phyloP scores from a whole-genome alignment of 1,284 basidiomycete species.

The Ceratobasidium sp. region DNA sequence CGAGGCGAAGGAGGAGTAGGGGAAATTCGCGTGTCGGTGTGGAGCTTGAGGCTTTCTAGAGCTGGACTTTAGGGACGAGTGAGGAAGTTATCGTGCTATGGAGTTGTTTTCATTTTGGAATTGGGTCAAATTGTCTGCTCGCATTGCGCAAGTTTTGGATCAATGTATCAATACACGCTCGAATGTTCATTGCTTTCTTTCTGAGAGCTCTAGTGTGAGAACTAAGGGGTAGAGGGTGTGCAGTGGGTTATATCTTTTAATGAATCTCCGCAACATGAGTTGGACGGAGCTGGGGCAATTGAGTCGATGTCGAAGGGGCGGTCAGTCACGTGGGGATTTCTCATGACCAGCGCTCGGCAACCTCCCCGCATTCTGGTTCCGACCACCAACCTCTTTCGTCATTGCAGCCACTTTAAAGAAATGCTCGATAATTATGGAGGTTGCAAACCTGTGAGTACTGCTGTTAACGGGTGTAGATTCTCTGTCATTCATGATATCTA shows the following conservation, averaged over 20 bases:
- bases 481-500: background rate
- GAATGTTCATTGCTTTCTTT: background rate
- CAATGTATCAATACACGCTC: slow-evolving; percentile 23
- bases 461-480: background rate
- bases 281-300: background rate
- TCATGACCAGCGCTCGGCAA: background rate
- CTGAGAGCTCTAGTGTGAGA: background rate
- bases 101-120: background rate
- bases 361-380: slow-evolving; percentile 7
- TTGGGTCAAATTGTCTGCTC: background rate
- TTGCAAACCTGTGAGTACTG: slow-evolving; percentile 33
- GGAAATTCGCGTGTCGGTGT: slow-evolving; percentile 14
- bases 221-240: background rate
- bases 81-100: background rate
- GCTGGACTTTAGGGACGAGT: slow-evolving; percentile 8
- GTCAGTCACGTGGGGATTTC: background rate
- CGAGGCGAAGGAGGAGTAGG: slow-evolving; percentile 37
- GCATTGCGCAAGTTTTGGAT: background rate
- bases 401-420: background rate
- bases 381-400: slow-evolving; percentile 9
- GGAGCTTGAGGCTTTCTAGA: slow-evolving; percentile 26
- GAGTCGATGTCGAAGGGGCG: background rate
- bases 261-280: background rate
- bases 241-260: too few species aligned
- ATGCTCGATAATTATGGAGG: slow-evolving; percentile 35